Base-by-base conservation (phyloP, 352 stramenopile species). In the Globisporangium middletonii region DNA sequence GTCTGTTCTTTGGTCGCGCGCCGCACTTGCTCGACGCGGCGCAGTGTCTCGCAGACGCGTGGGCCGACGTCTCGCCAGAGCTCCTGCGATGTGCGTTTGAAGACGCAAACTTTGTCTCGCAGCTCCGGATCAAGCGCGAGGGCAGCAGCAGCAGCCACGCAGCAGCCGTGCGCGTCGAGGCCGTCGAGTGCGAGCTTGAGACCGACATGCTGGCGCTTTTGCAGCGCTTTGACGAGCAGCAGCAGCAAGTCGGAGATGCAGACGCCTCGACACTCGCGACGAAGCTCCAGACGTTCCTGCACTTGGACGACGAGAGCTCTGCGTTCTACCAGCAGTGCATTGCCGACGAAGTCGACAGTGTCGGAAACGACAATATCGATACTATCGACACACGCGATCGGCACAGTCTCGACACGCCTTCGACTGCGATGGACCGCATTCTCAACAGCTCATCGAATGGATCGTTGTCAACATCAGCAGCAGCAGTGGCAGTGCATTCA, bases 11-110 rank as follows among this genome's bases (percentile, higher is more conserved):
- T 42, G 64, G 64, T 1, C 46, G 57, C 23, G 52, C 60, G n/a
- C 60, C 64, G 51, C 60, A 65, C 19, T 37, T 71, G 44, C 60
- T 62, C 19, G 64, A 71, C 28, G 64, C 64, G 1, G 64, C 60
- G 18, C 38, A 50, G 0, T 46, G 38, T 7, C 48, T 71, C 46
- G 59, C 35, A 5, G 60, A 57, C n/a, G 60, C 64, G 16, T 71
- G 64, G 64, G 13, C n/a, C 1, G 48, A 43, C 13, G 45, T 71
- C 9, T 59, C 60, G 4, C 28, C 55, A 2, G 50, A 59, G 16
- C n/a, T 65, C 8, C 55, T 71, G 19, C 38, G 50, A 16, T 53
- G 44, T 43, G 45, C 50, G 23, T 64, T 64, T 26, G 35, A 55
- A 43, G 37, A 58, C 33, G 43, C 58, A 1, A 42, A 49, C 37